Evolutionary conservation across 805 yeast genomes (phyloP).

Genomic region (Schwanniomyces pseudopolymorphus): DNA sequence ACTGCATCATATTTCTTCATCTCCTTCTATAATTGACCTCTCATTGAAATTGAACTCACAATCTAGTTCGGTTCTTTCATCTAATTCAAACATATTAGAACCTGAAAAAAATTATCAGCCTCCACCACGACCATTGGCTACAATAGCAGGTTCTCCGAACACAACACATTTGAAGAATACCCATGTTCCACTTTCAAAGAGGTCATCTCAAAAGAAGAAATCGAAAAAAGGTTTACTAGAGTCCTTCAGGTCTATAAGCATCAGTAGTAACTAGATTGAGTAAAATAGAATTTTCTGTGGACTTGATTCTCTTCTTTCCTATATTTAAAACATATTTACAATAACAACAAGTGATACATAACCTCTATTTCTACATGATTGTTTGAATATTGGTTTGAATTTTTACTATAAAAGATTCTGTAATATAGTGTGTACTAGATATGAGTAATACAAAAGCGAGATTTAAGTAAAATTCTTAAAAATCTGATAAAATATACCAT

Average conservation of each 20-base stretch:
- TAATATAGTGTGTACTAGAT: not conserved
- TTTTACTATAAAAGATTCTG: not conserved
- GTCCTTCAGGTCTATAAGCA: not conserved
- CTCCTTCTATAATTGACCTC: conserved; percentile 2
- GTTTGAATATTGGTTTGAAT: not conserved
- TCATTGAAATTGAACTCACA: not conserved
- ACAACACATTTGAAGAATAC: not conserved
- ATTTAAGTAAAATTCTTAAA: too few species aligned
- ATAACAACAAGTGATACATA: too few species aligned
- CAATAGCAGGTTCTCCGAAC: not conserved
- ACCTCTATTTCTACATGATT: too few species aligned
- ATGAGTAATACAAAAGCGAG: not conserved
- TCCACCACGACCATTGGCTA: not conserved
- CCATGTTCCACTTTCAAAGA: not conserved
- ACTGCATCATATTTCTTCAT: not conserved
- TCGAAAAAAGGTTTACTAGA: not conserved
- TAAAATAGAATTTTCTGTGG: too few species aligned
- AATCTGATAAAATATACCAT: not conserved
- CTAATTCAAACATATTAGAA: not conserved
- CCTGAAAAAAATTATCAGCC: not conserved
- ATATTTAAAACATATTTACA: too few species aligned
- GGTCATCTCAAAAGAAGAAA: not conserved
- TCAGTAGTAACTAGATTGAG: not conserved
- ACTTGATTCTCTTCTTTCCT: too few species aligned
- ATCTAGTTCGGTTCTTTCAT: not conserved